Evolutionary conservation across 176 grass and related monocot genomes (phyloP).

Genomic region (Areca catechu): DNA sequence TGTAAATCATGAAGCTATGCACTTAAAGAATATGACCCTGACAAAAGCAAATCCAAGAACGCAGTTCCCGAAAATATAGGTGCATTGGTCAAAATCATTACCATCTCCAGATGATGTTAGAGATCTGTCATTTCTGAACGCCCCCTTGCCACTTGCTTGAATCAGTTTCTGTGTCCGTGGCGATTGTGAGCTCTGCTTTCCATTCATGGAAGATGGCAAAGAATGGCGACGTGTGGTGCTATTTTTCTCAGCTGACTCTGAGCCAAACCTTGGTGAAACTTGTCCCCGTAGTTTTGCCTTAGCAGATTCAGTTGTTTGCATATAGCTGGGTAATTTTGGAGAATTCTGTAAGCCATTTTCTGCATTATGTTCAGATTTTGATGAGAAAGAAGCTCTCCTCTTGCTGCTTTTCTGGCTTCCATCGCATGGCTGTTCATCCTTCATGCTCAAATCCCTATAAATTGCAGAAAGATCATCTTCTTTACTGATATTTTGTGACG

Average conservation of each 20-base stretch:
- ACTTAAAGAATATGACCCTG: too few species aligned
- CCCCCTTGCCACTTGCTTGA: constrained; percentile 45
- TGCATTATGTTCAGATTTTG: constrained; percentile 41
- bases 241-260: constrained; percentile 59
- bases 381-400: constrained; percentile 64
- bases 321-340: constrained; percentile 23
- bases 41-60: too few species aligned
- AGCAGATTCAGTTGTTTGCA: constrained; percentile 49
- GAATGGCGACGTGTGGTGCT: constrained; percentile 53
- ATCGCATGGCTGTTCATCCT: constrained; percentile 36
- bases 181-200: constrained; percentile 63
- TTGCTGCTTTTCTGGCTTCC: constrained; percentile 54
- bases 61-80: too few species aligned
- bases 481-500: constrained; percentile 28
- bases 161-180: constrained; percentile 52
- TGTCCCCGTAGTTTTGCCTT: constrained; percentile 76
- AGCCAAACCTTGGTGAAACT: constrained; percentile 46
- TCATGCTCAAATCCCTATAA: constrained; percentile 35
- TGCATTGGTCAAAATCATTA: constrained; percentile 29
- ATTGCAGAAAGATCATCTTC: constrained; percentile 27
- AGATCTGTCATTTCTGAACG: constrained; percentile 22
- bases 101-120: constrained; percentile 67
- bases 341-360: constrained; percentile 40
- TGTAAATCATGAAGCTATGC: too few species aligned
- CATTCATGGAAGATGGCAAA: constrained; percentile 54